phyloP scores from a whole-genome alignment of 345 rosid species.

The Citrus mangshanensis region DNA sequence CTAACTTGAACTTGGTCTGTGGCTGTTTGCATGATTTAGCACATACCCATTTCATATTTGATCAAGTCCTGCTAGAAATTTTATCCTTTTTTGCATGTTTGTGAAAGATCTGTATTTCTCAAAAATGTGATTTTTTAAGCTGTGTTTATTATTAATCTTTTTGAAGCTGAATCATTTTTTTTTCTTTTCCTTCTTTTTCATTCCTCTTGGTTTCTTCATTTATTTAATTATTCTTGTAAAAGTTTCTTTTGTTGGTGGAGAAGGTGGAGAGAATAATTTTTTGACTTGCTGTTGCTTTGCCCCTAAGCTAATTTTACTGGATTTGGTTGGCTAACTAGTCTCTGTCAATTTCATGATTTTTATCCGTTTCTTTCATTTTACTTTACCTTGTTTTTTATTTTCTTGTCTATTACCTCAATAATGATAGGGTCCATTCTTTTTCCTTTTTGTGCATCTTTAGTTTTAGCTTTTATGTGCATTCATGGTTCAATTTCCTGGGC shows the following conservation, averaged over 20 bases:
- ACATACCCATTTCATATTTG: neutral
- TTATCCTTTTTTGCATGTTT: neutral
- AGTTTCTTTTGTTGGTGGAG: neutral
- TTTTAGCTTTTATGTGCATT: neutral
- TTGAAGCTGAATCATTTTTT: no score
- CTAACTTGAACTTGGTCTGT: neutral
- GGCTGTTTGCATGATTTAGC: neutral
- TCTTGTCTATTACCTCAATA: neutral
- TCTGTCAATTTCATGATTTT: neutral
- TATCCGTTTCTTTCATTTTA: neutral
- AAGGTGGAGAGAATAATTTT: neutral
- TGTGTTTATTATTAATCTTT: neutral
- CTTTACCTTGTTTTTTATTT: neutral
- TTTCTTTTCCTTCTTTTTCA: no score
- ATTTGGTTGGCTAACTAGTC: constrained; percentile 7
- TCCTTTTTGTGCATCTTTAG: neutral
- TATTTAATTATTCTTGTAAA: no score
- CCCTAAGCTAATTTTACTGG: constrained; percentile 2
- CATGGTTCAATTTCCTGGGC: neutral
- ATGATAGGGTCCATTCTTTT: neutral
- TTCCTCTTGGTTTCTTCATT: no score
- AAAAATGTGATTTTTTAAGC: neutral
- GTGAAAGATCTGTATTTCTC: neutral
- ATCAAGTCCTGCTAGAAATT: neutral
- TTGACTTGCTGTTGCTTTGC: neutral